These are phyloP conservation scores for Trichoderma aggressivum DNA, from an alignment of 2,329 filamentous ascomycete genomes.

Conservation along the genomic window DNA sequence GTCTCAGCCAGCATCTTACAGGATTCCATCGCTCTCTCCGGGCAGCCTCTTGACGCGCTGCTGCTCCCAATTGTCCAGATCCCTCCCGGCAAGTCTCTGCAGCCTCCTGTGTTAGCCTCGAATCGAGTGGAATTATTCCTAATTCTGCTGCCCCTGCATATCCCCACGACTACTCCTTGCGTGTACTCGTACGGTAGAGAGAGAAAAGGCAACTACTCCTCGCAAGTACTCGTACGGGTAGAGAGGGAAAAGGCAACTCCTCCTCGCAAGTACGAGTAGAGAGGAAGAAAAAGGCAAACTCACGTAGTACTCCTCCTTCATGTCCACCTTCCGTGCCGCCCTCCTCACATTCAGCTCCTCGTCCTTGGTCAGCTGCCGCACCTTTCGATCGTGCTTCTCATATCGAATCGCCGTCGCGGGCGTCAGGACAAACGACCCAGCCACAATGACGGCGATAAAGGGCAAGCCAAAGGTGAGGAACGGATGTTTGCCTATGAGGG, in stretches of 20 bases:
- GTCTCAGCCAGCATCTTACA: slow-evolving; percentile 42
- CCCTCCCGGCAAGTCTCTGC: slow-evolving; percentile 63
- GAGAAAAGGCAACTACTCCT: not conserved
- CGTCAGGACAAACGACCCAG: slow-evolving; percentile 89
- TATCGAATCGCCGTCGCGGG: slow-evolving; percentile 92
- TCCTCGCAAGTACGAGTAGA: not conserved
- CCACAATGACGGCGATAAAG: slow-evolving; percentile 85
- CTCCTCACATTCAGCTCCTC: slow-evolving; percentile 81
- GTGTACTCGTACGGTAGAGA: not conserved
- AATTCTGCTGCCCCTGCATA: not conserved
- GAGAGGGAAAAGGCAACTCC: too few species aligned
- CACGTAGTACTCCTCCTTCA: slow-evolving; percentile 85
- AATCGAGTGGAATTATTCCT: not conserved
- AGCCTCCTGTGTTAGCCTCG: not conserved
- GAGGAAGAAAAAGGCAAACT: slow-evolving; percentile 45
- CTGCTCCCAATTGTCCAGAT: slow-evolving; percentile 95
- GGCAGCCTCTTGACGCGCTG: slow-evolving; percentile 86
- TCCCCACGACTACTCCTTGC: not conserved
- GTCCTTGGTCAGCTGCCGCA: slow-evolving; percentile 78
- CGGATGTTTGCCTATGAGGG: slow-evolving; percentile 70
- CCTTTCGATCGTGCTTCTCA: slow-evolving; percentile 87
- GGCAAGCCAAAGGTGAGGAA: slow-evolving; percentile 93
- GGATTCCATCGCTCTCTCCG: slow-evolving; percentile 82
- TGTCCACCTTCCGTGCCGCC: slow-evolving; percentile 67
- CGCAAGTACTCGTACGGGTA: not conserved